A percentile compares a stretch with the other conserved stretches of the same genome.
Conservation (phyloP, 768 basidiomycete genomes). For the Omphalotus guepiniiformis region DNA sequence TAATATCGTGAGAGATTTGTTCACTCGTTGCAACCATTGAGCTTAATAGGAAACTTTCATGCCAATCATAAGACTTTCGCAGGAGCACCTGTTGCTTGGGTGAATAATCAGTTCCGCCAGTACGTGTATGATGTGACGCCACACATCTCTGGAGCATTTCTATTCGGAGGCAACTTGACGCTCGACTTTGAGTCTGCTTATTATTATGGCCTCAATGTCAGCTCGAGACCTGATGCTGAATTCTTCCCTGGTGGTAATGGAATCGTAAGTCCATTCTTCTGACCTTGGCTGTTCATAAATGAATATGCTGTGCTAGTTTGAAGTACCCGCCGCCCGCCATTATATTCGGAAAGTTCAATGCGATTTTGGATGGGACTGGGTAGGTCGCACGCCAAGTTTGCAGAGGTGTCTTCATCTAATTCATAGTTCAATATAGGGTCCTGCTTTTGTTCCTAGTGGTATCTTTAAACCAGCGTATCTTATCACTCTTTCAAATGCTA, state of each 20-base stretch:
- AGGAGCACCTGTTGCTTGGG: constrained; percentile 51
- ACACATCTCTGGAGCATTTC: constrained; percentile 24
- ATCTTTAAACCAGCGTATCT: constrained; percentile 54
- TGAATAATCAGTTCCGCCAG: constrained; percentile 54
- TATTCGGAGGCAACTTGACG: constrained; percentile 36
- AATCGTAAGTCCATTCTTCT: constrained; percentile 4
- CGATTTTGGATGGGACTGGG: constrained; percentile 66
- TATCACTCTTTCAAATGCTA: constrained; percentile 31
- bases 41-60: no score
- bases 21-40: not conserved
- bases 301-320: not conserved
- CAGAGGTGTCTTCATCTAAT: not conserved
- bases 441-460: constrained; percentile 53
- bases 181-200: constrained; percentile 51
- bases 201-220: constrained; percentile 51
- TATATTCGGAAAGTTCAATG: constrained; percentile 43
- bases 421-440: constrained; percentile 32
- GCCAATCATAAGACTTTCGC: constrained; percentile 53
- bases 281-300: no score
- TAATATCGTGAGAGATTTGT: constrained; percentile 40
- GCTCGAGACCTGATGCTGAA: constrained; percentile 44
- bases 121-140: constrained; percentile 49
- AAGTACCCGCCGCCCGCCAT: constrained; percentile 4
- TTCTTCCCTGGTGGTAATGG: constrained; percentile 29
- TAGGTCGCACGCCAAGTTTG: constrained; percentile 19